Evolutionary conservation across 2,329 filamentous ascomycete species (phyloP), one percentile per base, ranked within the genome.

Genomic region (Teratosphaeria zuluensis): DNA sequence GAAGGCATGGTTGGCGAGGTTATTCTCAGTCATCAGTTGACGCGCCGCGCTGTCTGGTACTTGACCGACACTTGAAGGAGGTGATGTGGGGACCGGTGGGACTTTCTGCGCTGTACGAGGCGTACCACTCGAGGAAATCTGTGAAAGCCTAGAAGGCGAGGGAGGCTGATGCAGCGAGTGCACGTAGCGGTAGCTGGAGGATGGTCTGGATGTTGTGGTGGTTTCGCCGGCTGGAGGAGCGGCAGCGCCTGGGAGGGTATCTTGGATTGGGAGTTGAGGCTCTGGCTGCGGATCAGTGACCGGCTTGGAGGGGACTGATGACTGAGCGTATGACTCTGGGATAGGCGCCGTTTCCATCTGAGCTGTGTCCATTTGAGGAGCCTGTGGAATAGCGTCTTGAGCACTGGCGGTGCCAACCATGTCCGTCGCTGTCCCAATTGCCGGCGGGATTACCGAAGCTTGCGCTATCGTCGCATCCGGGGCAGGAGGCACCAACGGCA

Each of bases 1-100:
- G 8, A 52, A 30, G n/a, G 19, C 19, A 35, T 60, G 2, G 24
- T 28, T 11, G 19, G 61, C 38, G 33, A 51, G 8, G 46, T 52
- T 53, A 51, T 62, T n/a, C 54, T 61, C 58, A 38, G 58, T 48
- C 24, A 59, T 51, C 28, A 63, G 48, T 48, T 61, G 61, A 51
- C 56, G 56, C 21, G 58, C 59, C 33, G 53, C 53, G 54, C 56
- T 64, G 55, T 59, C 62, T 24, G 48, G 62, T 42, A 28, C 57
- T 33, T 1, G 0, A 12, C 42, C 30, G 1, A 16, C 24, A 14
- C n/a, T n/a, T 7, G 2, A 8, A 54, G 53, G 53, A 38, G 19
- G 28, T 12, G 52, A 7, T 4, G 28, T 19, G 3, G 28, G 16
- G 21, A 21, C 28, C 0, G 52, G 32, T 5, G 42, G 19, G 42